Evolutionary conservation across 345 rosid genomes (phyloP).

Genomic region (Microcos paniculata): DNA sequence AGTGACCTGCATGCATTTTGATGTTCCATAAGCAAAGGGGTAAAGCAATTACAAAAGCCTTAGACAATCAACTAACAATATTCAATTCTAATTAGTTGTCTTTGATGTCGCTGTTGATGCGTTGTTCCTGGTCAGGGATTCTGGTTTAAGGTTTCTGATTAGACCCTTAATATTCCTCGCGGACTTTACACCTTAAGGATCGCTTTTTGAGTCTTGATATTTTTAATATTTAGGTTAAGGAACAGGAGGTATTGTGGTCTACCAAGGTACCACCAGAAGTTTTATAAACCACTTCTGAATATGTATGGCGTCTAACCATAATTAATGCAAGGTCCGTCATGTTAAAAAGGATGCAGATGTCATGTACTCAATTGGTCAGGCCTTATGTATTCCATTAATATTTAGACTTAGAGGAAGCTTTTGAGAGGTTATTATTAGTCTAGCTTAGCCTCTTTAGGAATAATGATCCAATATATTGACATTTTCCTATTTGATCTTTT

Average conservation of each 20-base stretch:
- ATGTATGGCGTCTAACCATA: not conserved
- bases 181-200: not conserved
- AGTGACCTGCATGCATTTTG: not conserved
- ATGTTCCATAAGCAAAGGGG: not conserved
- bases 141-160: not conserved
- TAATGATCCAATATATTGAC: conserved; percentile 3
- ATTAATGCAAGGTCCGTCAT: not conserved
- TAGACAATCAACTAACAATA: not conserved
- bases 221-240: not conserved
- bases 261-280: not conserved
- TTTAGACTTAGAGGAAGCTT: not conserved
- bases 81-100: not conserved
- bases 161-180: not conserved
- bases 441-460: conserved; percentile 3
- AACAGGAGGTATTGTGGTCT: not conserved
- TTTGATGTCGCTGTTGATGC: not conserved
- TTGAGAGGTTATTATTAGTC: not conserved
- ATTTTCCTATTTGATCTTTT: conserved; percentile 21
- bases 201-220: not conserved
- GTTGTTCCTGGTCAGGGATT: too few species aligned
- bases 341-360: not conserved
- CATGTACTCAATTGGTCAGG: not conserved
- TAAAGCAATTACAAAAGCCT: not conserved
- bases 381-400: conserved; percentile 1
- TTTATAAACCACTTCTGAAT: not conserved